A percentile compares a stretch with the other conserved stretches of the same genome.
Conservation (phyloP, 345 rosid genomes). For the Linum usitatissimum region DNA sequence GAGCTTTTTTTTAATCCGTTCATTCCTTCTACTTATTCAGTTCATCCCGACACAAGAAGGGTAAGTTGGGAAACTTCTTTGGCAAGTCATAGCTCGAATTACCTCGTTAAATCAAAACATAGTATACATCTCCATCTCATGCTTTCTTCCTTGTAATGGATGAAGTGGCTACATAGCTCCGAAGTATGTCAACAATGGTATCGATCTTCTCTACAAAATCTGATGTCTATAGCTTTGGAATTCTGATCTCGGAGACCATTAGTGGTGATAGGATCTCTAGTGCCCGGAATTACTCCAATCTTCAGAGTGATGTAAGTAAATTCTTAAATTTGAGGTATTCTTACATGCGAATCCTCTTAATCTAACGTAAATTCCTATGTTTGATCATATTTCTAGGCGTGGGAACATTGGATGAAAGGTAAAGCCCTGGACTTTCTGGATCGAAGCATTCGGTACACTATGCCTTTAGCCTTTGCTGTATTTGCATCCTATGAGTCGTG, state of each 20-base stretch:
- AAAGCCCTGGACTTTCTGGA: not conserved
- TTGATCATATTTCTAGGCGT: not conserved
- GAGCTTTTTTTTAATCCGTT: no score
- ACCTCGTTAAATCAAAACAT: not conserved
- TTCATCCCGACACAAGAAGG: no score
- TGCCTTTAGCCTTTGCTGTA: no score
- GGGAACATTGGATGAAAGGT: not conserved
- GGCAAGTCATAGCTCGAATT: not conserved
- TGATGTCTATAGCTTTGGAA: slow-evolving; percentile 3
- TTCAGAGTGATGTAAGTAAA: not conserved
- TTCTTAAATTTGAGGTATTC: not conserved
- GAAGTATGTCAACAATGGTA: not conserved
- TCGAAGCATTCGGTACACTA: not conserved
- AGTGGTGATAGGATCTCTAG: not conserved
- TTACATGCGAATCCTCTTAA: not conserved
- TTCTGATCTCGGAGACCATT: not conserved
- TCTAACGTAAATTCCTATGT: not conserved
- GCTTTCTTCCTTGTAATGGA: not conserved
- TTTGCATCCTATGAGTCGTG: no score
- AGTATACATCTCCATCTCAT: not conserved
- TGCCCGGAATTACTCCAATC: not conserved
- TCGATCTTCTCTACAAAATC: not conserved
- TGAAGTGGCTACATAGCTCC: not conserved
- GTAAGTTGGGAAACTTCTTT: not conserved
- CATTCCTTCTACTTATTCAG: no score